A percentile compares a stretch with the other conserved stretches of the same genome.
Conservation (phyloP, 768 basidiomycete genomes). For the Hysterangium stoloniferum region DNA sequence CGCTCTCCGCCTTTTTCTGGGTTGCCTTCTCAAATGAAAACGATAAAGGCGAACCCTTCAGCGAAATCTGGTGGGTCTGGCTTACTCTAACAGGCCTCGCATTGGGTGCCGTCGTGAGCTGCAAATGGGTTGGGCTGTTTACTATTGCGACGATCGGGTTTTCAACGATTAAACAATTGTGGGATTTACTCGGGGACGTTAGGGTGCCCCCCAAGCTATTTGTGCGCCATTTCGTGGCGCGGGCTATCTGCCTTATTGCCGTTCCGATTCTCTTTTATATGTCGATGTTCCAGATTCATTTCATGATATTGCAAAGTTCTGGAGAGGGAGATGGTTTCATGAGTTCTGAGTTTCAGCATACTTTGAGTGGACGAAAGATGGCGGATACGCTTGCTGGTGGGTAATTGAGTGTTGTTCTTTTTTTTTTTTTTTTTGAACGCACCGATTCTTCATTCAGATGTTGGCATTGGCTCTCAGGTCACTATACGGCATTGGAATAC, state of each 20-base stretch:
- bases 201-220: conserved; percentile 69
- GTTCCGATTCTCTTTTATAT: conserved; percentile 89
- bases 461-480: conserved; percentile 76
- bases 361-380: conserved; percentile 84
- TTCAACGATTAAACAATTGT: conserved; percentile 78
- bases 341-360: conserved; percentile 99
- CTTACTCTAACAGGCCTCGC: conserved; percentile 79
- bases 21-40: conserved; percentile 80
- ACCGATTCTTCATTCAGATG: conserved; percentile 43
- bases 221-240: conserved; percentile 77
- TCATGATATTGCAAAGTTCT: conserved; percentile 76
- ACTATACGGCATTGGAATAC: conserved; percentile 90
- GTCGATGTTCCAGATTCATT: conserved; percentile 95
- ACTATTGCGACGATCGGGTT: conserved; percentile 92
- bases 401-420: conserved; percentile 18
- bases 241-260: conserved; percentile 83
- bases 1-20: conserved; percentile 81
- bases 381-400: conserved; percentile 83
- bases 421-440: background rate
- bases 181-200: conserved; percentile 83
- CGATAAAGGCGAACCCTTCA: conserved; percentile 78
- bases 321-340: conserved; percentile 99
- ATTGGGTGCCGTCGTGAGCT: conserved; percentile 86
- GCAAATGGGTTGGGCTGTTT: conserved; percentile 98
- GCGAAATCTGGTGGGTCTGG: conserved; percentile 88